phyloP scores from a whole-genome alignment of 1,284 basidiomycete genomes.

The Rhodotorula sp. region DNA sequence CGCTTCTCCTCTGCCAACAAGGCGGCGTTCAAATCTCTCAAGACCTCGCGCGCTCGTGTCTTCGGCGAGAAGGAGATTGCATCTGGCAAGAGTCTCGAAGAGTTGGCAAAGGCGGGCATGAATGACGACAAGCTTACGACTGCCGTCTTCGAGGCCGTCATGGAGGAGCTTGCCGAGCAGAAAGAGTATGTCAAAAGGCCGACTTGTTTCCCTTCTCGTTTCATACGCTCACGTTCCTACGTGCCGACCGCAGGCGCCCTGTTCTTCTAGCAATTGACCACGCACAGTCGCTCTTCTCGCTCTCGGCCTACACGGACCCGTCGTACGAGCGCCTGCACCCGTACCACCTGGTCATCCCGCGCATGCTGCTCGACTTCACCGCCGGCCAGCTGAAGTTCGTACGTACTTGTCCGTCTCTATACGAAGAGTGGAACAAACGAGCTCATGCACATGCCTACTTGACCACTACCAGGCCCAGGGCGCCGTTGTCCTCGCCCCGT shows the following conservation, averaged over 20 bases:
- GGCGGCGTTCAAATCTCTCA: slow-evolving; percentile 44
- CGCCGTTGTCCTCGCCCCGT: slow-evolving; percentile 47
- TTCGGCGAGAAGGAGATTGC: slow-evolving; percentile 60
- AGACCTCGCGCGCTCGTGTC: slow-evolving; percentile 31
- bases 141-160: slow-evolving; percentile 62
- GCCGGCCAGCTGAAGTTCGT: slow-evolving; percentile 65
- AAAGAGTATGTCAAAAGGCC: slow-evolving; percentile 55
- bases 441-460: too few relatives aligned
- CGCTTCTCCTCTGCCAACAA: slow-evolving; percentile 50
- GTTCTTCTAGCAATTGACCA: slow-evolving; percentile 85
- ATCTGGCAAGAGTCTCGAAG: slow-evolving; percentile 57
- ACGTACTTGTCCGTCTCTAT: slow-evolving; percentile 45
- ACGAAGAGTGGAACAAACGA: background rate
- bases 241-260: slow-evolving; percentile 49
- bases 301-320: slow-evolving; percentile 72
- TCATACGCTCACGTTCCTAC: background rate
- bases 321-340: slow-evolving; percentile 69
- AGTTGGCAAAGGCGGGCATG: slow-evolving; percentile 61
- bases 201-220: too few relatives aligned
- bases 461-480: slow-evolving; percentile 39
- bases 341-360: slow-evolving; percentile 77
- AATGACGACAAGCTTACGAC: slow-evolving; percentile 59
- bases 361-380: slow-evolving; percentile 72
- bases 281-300: slow-evolving; percentile 74
- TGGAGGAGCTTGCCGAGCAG: slow-evolving; percentile 68